Evolutionary conservation across 176 grass and related monocot genomes (phyloP), one percentile per base, ranked within the genome.

Genomic region (Alopecurus myosuroides): DNA sequence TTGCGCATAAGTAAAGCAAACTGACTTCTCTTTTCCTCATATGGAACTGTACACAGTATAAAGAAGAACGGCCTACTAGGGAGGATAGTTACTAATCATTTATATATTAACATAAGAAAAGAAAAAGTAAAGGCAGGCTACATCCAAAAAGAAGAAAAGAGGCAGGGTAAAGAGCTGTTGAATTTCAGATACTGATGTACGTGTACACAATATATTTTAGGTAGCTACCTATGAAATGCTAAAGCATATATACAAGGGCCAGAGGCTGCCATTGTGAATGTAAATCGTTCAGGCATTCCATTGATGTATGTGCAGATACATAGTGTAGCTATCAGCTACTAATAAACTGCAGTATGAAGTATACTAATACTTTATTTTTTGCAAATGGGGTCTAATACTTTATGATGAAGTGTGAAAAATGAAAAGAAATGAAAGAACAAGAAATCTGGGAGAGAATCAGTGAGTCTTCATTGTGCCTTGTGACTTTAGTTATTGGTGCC

Each of bases 21-120:
- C 82, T 78, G 52, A 84, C 85, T 89, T 78, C 89, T 74, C 77
- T 77, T 66, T 76, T 89, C 84, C 81, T 82, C 74, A 91, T 81
- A 88, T 91, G 87, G 87, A 92, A 89, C 76, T 97, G 95, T 98
- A 98, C 52, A 98, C 95, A 95, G 80, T 90, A 92, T 89, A 94
- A 86, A 89, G 82, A 61, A 89, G 71, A 74, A 78, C 81, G 26
- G 68, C 22, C 68, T 42, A 7, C 37, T 70, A 89, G 80, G 70
- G n/a, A 89, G 70, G 63, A 14, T 91, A 90, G 79, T 28, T 79
- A 85, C 82, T 69, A 67, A 23, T 37, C 28, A 77, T 85, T 82
- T 82, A 81, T 84, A 49, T 79, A 78, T 86, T 86, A 71, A 74
- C 74, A 75, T n/a, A n/a, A n/a, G n/a, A 48, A n/a, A 51, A 46